Base-by-base conservation (phyloP, 2,329 filamentous ascomycete species). In the Mycocentrospora acerina region DNA sequence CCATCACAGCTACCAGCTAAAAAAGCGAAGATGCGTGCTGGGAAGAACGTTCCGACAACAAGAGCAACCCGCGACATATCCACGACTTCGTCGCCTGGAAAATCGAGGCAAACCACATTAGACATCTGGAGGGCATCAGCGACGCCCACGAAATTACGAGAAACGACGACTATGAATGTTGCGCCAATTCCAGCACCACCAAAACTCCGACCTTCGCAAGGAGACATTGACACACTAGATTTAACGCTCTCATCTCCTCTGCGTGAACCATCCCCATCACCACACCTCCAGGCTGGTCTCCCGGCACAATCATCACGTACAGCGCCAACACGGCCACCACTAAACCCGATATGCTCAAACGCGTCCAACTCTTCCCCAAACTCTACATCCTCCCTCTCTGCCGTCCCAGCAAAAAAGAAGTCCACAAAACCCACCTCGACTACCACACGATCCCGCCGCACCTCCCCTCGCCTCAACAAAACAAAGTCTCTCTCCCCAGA, bases 91-190 rank as follows among this genome's bases (percentile, higher is more conserved):
- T 54, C 53, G 0, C 53, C 58, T 9, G 46, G 33, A 9, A 58
- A 55, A 12, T 46, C 43, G 1, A 57, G 37, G 14, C 63, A 66
- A 32, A 55, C 58, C 6, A 66, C 60, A 3, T 33, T 66, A 10
- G 63, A 66, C 42, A 35, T 46, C 33, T 64, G 60, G 62, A 39
- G 52, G 38, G 51, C 44, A 12, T 59, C 59, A 6, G 42, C 41
- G 11, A 59, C 58, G 17, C 60, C 61, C 2, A 59, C 51, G 4
- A 60, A 55, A 24, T 11, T 40, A 24, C 41, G 46, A 7, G 35
- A 30, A 7, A 35, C 34, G 1, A 40, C 36, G 1, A 37, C 32
- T 29, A 28, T 38, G 9, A 32, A 43, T 26, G 32, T 41, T 19
- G 35, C 37, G 11, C 51, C 53, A 13, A 36, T 53, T 26, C 52